Conservation (phyloP, 768 basidiomycete species). For the Paxillus involutus region DNA sequence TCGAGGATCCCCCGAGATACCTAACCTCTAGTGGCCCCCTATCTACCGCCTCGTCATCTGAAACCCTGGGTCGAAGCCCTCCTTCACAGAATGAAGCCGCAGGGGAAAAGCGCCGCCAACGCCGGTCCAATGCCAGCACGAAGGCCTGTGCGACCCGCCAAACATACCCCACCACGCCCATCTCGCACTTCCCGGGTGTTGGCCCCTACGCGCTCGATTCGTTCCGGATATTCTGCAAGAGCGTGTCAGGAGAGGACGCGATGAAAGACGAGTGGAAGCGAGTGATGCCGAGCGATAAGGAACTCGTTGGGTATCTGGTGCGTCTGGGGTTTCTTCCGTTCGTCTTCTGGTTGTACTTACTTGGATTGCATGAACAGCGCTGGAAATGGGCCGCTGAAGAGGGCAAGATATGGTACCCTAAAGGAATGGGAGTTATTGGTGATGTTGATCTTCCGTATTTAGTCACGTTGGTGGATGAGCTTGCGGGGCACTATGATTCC, state of each 20-base stretch:
- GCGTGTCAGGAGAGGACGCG: background rate
- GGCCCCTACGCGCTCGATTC: constrained; percentile 76
- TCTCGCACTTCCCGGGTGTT: constrained; percentile 62
- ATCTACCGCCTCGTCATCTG: background rate
- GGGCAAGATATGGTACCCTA: constrained; percentile 49
- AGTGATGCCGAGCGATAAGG: constrained; percentile 68
- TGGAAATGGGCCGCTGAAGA: constrained; percentile 74
- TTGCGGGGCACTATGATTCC: constrained; percentile 29
- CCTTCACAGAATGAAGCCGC: background rate
- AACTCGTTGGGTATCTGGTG: constrained; percentile 66
- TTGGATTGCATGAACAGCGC: constrained; percentile 39
- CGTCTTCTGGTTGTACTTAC: background rate
- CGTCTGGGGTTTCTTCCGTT: constrained; percentile 20
- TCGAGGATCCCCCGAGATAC: constrained; percentile 40
- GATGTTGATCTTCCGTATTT: constrained; percentile 39
- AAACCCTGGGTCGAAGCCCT: background rate
- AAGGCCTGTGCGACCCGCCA: background rate
- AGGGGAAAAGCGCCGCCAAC: background rate
- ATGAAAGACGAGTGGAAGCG: constrained; percentile 52
- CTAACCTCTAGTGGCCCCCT: background rate
- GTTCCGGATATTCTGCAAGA: constrained; percentile 65
- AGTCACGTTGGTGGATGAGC: constrained; percentile 38
- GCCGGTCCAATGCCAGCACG: background rate
- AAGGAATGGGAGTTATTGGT: constrained; percentile 29
- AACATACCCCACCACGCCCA: constrained; percentile 46